Evolutionary conservation across 1,139 yeast species (phyloP).

Genomic region (Sugiyamaella sp.): DNA sequence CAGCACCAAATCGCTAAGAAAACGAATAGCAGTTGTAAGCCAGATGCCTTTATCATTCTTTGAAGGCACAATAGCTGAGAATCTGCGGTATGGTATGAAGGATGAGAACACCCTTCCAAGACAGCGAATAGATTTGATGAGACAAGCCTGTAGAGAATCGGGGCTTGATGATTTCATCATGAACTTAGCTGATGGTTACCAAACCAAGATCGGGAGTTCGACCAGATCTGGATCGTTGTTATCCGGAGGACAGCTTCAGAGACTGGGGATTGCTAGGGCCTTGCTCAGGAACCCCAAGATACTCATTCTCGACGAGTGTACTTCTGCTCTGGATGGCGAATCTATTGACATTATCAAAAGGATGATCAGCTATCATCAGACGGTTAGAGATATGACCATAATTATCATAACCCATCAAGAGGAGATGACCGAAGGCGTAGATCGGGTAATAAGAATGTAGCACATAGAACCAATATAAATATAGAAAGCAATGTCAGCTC

Average conservation of each 20-base stretch:
- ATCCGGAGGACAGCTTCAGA: constrained; percentile 87
- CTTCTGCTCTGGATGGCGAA: constrained; percentile 69
- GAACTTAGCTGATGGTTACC: constrained; percentile 42
- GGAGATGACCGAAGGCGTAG: constrained; percentile 60
- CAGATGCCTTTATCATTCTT: constrained; percentile 78
- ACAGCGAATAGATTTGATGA: constrained; percentile 43
- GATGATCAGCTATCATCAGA: constrained; percentile 54
- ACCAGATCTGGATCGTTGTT: constrained; percentile 41
- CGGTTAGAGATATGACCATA: constrained; percentile 61
- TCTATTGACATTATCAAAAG: constrained; percentile 48
- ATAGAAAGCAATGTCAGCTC: background rate
- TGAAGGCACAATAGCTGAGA: constrained; percentile 76
- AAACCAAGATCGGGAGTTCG: constrained; percentile 54
- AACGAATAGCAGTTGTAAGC: constrained; percentile 74
- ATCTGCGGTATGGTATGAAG: constrained; percentile 63
- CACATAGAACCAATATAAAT: background rate
- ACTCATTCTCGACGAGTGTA: constrained; percentile 71
- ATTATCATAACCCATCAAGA: constrained; percentile 86
- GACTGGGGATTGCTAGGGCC: constrained; percentile 85
- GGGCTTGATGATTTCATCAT: constrained; percentile 44
- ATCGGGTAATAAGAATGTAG: constrained; percentile 34
- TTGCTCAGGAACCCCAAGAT: constrained; percentile 60
- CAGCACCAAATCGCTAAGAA: constrained; percentile 64
- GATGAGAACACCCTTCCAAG: constrained; percentile 24
- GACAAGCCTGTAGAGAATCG: constrained; percentile 35